A percentile compares a stretch with the other conserved stretches of the same genome.
These are phyloP conservation scores for Phyllosticta citribraziliensis DNA, from an alignment of 2,329 filamentous ascomycete species.

Conservation along the genomic window DNA sequence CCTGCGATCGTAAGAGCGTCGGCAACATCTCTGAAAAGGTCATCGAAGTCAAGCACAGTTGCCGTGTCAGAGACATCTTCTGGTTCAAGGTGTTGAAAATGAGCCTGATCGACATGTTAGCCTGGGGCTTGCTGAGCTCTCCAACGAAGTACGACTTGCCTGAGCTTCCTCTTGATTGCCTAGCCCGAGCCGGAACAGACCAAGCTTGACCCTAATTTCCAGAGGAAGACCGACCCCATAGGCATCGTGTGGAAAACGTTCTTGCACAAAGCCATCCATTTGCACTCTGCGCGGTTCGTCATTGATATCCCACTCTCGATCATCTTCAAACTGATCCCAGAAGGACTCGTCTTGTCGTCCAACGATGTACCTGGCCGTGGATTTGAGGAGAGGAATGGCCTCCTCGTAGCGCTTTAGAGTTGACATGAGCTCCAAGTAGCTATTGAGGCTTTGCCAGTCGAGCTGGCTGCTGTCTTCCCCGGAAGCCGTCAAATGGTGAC, in stretches of 20 bases:
- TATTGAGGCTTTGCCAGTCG: conserved; percentile 74
- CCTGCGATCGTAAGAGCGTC: conserved; percentile 46
- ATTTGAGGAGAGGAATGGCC: conserved; percentile 61
- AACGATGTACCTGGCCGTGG: conserved; percentile 70
- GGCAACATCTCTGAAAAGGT: conserved; percentile 67
- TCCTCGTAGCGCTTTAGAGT: conserved; percentile 54
- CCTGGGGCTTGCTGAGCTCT: too few species aligned
- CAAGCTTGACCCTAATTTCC: conserved; percentile 76
- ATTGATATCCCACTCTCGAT: conserved; percentile 79
- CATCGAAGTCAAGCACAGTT: conserved; percentile 56
- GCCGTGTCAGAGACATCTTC: conserved; percentile 42
- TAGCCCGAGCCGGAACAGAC: conserved; percentile 67
- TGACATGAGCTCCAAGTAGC: conserved; percentile 62
- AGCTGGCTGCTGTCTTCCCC: conserved; percentile 37
- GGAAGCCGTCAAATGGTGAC: conserved; percentile 35
- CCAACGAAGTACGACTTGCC: conserved; percentile 38
- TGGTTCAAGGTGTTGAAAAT: conserved; percentile 56
- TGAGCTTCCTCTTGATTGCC: conserved; percentile 60
- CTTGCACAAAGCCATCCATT: conserved; percentile 51
- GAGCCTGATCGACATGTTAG: conserved; percentile 19
- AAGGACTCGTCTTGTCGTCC: conserved; percentile 62
- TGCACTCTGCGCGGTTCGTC: conserved; percentile 56
- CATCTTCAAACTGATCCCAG: conserved; percentile 70
- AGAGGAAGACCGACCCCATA: conserved; percentile 70
- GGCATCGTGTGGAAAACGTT: conserved; percentile 41